Evolutionary conservation across 805 yeast genomes (phyloP).

Genomic region (Candida ascalaphidarum): DNA sequence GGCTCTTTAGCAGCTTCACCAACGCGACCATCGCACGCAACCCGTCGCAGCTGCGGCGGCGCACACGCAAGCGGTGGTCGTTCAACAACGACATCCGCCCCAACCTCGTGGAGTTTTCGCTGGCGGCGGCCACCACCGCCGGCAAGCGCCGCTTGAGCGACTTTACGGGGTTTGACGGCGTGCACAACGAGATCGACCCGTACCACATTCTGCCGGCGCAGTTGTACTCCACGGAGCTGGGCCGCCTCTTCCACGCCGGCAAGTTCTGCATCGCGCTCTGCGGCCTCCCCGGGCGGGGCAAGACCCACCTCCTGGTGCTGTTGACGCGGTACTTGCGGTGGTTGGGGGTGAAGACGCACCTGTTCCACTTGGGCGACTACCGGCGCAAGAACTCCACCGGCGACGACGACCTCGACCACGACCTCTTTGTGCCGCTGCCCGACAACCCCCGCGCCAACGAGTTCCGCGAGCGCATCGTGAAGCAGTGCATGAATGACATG

Average conservation of each 20-base stretch:
- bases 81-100: slow-evolving; percentile 30
- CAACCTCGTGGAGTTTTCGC: slow-evolving; percentile 26
- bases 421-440: slow-evolving; percentile 57
- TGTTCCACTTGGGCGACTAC: slow-evolving; percentile 89
- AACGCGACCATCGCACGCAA: slow-evolving; percentile 20
- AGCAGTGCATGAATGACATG: slow-evolving; percentile 63
- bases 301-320: slow-evolving; percentile 87
- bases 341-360: slow-evolving; percentile 90
- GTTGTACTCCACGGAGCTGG: slow-evolving; percentile 85
- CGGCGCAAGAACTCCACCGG: slow-evolving; percentile 45
- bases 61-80: slow-evolving; percentile 36
- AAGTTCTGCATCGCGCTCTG: slow-evolving; percentile 80
- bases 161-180: slow-evolving; percentile 41
- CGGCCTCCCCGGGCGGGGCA: slow-evolving; percentile 94
- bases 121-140: slow-evolving; percentile 13
- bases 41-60: slow-evolving; percentile 18
- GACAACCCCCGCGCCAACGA: slow-evolving; percentile 34
- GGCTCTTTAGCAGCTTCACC: slow-evolving; percentile 29
- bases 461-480: slow-evolving; percentile 50
- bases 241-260: slow-evolving; percentile 92
- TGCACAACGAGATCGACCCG: slow-evolving; percentile 55
- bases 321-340: slow-evolving; percentile 88
- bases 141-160: slow-evolving; percentile 30
- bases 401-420: slow-evolving; percentile 49
- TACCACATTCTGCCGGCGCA: slow-evolving; percentile 84